Evolutionary conservation across 106 monocot species (phyloP).

Genomic region (Phalaenopsis aphrodite): DNA sequence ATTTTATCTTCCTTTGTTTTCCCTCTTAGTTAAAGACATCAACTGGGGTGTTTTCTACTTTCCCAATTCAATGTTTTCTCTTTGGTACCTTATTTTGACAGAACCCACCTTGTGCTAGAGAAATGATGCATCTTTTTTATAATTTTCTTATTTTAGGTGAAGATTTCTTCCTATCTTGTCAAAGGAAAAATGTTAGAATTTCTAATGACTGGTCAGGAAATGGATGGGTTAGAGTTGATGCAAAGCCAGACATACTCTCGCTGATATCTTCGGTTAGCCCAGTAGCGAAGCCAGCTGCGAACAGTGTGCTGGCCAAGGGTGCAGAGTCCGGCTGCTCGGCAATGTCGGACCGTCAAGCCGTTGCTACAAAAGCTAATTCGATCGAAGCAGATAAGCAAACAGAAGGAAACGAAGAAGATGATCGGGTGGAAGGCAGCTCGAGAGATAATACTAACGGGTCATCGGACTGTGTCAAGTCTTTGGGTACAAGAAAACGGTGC

Average conservation of each 20-base stretch:
- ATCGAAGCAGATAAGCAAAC: slow-evolving; percentile 9
- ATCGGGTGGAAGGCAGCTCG: slow-evolving; percentile 7
- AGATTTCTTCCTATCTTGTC: slow-evolving; percentile 42
- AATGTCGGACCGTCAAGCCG: slow-evolving; percentile 3
- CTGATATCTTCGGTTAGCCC: slow-evolving; percentile 24
- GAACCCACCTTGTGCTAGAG: background rate
- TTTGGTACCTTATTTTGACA: background rate
- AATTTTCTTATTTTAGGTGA: slow-evolving; percentile 42
- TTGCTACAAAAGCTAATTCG: slow-evolving; percentile 5
- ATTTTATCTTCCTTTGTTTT: too few relatives aligned
- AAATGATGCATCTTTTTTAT: background rate
- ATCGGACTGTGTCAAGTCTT: background rate
- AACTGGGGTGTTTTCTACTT: background rate
- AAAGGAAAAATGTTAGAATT: slow-evolving; percentile 40
- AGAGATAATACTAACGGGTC: background rate
- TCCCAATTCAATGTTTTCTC: background rate
- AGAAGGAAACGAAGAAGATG: slow-evolving; percentile 1
- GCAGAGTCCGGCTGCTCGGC: slow-evolving; percentile 24
- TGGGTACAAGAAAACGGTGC: slow-evolving; percentile 9
- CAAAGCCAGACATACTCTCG: slow-evolving; percentile 48
- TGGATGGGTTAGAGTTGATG: slow-evolving; percentile 55
- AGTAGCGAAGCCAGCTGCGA: slow-evolving; percentile 26
- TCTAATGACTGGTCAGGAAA: slow-evolving; percentile 72
- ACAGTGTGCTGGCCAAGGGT: slow-evolving; percentile 14
- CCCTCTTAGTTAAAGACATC: background rate